phyloP scores from a whole-genome alignment of 805 yeast genomes.

The Myxozyma sirexii region DNA sequence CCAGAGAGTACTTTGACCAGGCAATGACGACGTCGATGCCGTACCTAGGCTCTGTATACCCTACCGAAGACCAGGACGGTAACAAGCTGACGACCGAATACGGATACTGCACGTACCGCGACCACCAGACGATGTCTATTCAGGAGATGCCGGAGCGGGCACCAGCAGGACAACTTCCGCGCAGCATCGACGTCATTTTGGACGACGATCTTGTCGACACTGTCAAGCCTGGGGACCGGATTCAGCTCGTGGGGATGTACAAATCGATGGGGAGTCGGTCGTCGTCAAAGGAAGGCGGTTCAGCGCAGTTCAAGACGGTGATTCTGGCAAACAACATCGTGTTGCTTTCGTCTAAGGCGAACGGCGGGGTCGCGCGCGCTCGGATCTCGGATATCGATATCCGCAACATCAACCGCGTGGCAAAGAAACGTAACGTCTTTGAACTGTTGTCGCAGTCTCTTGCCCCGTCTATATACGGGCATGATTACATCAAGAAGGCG shows the following conservation, averaged over 20 bases:
- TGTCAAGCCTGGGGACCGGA: conserved; percentile 94
- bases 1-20: conserved; percentile 89
- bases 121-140: conserved; percentile 88
- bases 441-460: conserved; percentile 79
- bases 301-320: conserved; percentile 78
- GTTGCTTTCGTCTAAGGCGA: conserved; percentile 84
- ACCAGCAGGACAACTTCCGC: conserved; percentile 96
- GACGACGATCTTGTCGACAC: conserved; percentile 93
- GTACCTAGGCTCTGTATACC: conserved; percentile 66
- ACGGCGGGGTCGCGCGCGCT: conserved; percentile 69
- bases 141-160: conserved; percentile 98
- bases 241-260: conserved; percentile 91
- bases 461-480: conserved; percentile 96
- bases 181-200: conserved; percentile 87
- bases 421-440: conserved; percentile 72
- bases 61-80: conserved; percentile 91
- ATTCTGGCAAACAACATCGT: conserved; percentile 86
- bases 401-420: conserved; percentile 77
- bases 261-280: conserved; percentile 77
- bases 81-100: conserved; percentile 86
- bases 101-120: conserved; percentile 88
- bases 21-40: conserved; percentile 54
- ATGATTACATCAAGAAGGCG: conserved; percentile 87
- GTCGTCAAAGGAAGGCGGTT: conserved; percentile 43
- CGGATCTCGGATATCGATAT: conserved; percentile 78